Evolutionary conservation across 108 stramenopile genomes (phyloP).

Genomic region (Nannochloropsis gaditana): DNA sequence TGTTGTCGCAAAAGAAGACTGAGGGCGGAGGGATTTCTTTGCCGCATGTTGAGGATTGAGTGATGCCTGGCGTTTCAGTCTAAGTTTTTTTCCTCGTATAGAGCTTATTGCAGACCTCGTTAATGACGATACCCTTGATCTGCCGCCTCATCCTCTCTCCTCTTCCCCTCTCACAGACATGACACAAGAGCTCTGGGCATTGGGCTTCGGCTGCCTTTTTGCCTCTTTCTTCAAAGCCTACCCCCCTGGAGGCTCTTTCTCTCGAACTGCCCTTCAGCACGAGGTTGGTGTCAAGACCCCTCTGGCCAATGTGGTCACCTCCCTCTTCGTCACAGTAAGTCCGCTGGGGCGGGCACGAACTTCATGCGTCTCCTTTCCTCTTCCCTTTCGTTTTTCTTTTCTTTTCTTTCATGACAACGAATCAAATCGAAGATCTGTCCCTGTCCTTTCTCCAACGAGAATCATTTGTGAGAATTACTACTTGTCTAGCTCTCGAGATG

Average conservation of each 20-base stretch:
- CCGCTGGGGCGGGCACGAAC: too few species aligned
- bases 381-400: too few species aligned
- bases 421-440: neutral
- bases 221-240: neutral
- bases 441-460: too few species aligned
- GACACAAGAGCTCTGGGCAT: constrained; percentile 1
- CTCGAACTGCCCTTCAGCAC: neutral
- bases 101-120: too few species aligned
- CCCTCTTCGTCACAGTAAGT: neutral
- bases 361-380: too few species aligned
- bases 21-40: too few species aligned
- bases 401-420: neutral
- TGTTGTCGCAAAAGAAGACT: neutral
- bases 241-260: constrained; percentile 13
- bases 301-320: neutral
- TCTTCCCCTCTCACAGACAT: neutral
- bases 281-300: neutral
- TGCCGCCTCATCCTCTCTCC: neutral
- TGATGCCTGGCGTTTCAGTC: too few species aligned
- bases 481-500: too few species aligned
- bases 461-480: too few species aligned
- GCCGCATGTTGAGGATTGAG: too few species aligned
- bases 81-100: too few species aligned
- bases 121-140: too few species aligned
- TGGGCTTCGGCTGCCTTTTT: constrained; percentile 5